These are phyloP conservation scores for Fusarium phyllophilum DNA, from an alignment of 2,329 filamentous ascomycete species.

Conservation along the genomic window DNA sequence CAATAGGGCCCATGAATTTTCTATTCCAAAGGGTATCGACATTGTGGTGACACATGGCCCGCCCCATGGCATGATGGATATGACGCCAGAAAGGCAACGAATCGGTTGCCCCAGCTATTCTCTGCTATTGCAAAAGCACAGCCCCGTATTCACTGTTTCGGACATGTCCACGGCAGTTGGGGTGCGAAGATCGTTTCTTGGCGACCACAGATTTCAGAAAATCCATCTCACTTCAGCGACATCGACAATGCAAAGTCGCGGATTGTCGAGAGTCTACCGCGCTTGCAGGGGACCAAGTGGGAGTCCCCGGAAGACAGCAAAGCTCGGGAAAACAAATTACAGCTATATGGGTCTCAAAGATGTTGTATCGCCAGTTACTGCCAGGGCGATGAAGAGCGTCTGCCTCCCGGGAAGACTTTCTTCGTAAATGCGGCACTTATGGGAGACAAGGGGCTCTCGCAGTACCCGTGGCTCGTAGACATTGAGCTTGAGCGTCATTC, in stretches of 20 bases:
- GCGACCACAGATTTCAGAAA: slow-evolving; percentile 45
- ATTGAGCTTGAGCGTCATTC: neutral
- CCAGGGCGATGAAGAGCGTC: neutral
- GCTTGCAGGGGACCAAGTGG: neutral
- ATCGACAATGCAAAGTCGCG: slow-evolving; percentile 58
- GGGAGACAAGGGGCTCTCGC: neutral
- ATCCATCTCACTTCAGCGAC: slow-evolving; percentile 57
- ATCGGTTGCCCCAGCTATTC: slow-evolving; percentile 48
- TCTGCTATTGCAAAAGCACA: slow-evolving; percentile 42
- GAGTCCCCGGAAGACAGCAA: neutral
- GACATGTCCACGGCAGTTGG: slow-evolving; percentile 49
- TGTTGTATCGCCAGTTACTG: slow-evolving; percentile 20
- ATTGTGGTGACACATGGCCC: slow-evolving; percentile 51
- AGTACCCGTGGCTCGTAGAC: slow-evolving; percentile 26
- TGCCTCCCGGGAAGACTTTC: slow-evolving; percentile 2
- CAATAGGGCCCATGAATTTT: slow-evolving; percentile 39
- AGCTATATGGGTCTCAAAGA: neutral
- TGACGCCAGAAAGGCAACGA: slow-evolving; percentile 41
- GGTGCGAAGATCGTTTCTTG: slow-evolving; percentile 59
- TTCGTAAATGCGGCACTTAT: slow-evolving; percentile 34
- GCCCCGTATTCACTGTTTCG: slow-evolving; percentile 52
- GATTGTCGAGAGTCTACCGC: slow-evolving; percentile 49
- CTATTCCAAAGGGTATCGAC: slow-evolving; percentile 42
- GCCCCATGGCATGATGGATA: slow-evolving; percentile 55
- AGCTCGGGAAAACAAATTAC: neutral